Conservation (phyloP, 345 rosid species). For the Kandelia obovata region DNA sequence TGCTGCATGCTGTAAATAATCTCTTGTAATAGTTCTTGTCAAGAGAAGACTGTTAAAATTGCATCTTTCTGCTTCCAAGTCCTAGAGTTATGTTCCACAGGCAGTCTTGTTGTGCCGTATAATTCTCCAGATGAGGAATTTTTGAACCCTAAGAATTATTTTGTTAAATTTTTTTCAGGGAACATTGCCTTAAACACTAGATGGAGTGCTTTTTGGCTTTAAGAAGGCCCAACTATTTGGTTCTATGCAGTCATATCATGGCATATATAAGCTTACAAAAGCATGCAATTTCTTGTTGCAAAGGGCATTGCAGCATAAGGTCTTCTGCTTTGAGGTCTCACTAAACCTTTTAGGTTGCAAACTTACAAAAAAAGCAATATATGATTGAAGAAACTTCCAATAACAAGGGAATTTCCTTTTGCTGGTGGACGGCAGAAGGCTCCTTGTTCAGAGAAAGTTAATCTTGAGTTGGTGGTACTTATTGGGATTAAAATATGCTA, state of each 20-base stretch:
- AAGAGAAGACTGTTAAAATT: background rate
- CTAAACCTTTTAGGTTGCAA: background rate
- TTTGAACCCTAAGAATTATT: too few relatives aligned
- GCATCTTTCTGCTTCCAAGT: slow-evolving; percentile 1
- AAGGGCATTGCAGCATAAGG: background rate
- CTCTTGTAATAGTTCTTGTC: background rate
- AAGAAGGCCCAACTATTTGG: background rate
- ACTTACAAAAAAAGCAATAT: background rate
- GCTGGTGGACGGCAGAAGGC: background rate
- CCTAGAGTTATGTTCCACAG: background rate
- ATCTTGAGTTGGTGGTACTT: background rate
- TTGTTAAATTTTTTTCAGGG: background rate
- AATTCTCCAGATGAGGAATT: background rate
- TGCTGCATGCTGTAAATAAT: background rate
- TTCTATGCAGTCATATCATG: background rate
- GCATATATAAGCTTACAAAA: background rate
- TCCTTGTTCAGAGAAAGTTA: background rate
- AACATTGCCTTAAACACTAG: background rate
- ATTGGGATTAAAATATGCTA: background rate
- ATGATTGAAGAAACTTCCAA: background rate
- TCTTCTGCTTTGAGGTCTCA: background rate
- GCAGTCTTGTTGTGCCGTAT: too few relatives aligned
- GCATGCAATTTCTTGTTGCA: background rate
- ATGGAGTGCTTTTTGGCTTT: too few relatives aligned
- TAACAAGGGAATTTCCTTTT: background rate